Conservation (phyloP, 1,139 yeast species). For the Nakaseomyces nivariensis region DNA sequence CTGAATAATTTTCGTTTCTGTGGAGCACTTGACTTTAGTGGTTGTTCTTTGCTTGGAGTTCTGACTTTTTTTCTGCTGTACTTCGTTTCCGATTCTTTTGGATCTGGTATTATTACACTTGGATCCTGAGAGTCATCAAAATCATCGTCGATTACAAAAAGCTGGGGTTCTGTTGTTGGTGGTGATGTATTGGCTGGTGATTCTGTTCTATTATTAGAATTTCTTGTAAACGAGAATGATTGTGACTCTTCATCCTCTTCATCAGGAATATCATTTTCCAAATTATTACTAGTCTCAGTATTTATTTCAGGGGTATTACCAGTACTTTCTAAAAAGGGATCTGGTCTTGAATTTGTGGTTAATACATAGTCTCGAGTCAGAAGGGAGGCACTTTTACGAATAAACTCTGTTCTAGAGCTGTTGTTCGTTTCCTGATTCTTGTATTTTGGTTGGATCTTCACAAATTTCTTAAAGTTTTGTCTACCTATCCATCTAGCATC, state of each 20-base stretch:
- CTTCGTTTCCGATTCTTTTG: not conserved
- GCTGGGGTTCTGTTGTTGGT: not conserved
- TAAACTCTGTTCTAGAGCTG: constrained; percentile 3
- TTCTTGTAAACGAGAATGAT: constrained; percentile 3
- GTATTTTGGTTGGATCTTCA: constrained; percentile 23
- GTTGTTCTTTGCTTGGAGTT: not conserved
- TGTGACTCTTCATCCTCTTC: not conserved
- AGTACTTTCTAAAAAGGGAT: not conserved
- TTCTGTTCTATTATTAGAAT: not conserved
- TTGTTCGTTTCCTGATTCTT: not conserved
- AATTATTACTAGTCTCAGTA: not conserved
- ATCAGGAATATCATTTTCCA: not conserved
- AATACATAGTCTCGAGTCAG: constrained; percentile 24
- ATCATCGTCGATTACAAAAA: constrained; percentile 1
- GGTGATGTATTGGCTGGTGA: not conserved
- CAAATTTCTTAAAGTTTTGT: constrained; percentile 32
- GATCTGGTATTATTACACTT: not conserved
- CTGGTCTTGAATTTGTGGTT: not conserved
- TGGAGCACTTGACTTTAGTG: not conserved
- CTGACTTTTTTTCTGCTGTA: not conserved
- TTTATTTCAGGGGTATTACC: not conserved
- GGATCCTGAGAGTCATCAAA: not conserved
- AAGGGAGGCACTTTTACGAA: constrained; percentile 15
- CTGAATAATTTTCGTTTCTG: not conserved
- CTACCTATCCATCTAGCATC: constrained; percentile 23